A percentile compares a stretch with the other conserved stretches of the same genome.
Evolutionary conservation across 2,329 filamentous ascomycete species (phyloP).

Genomic region (Cladophialophora carrionii): DNA sequence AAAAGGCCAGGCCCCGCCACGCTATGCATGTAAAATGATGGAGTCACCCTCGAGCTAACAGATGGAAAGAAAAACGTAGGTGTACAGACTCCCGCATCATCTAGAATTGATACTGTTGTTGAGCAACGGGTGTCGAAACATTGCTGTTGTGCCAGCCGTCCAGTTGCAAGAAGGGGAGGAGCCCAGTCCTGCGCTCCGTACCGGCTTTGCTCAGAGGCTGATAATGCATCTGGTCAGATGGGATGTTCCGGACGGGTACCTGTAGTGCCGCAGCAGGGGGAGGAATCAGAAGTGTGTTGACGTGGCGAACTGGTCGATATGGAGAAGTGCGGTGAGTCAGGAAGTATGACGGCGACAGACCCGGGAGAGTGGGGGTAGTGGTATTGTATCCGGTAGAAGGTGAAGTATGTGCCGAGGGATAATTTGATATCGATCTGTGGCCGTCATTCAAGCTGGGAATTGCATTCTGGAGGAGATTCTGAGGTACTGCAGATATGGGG

Average conservation of each 20-base stretch:
- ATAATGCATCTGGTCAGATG: constrained; percentile 78
- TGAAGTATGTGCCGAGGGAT: constrained; percentile 62
- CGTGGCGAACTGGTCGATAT: constrained; percentile 85
- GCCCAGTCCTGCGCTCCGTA: constrained; percentile 67
- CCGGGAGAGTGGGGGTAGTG: constrained; percentile 62
- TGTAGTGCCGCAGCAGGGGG: constrained; percentile 79
- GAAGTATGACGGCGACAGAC: constrained; percentile 84
- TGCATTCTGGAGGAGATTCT: constrained; percentile 42
- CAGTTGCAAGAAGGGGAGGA: constrained; percentile 62
- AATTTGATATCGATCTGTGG: constrained; percentile 12
- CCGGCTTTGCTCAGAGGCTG: constrained; percentile 73
- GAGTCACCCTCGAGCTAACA: not conserved
- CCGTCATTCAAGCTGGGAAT: constrained; percentile 33
- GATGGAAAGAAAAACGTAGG: not conserved
- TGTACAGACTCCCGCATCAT: not conserved
- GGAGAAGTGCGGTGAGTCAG: constrained; percentile 87
- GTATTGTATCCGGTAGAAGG: constrained; percentile 69
- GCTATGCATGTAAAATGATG: constrained; percentile 30
- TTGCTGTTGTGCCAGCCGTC: constrained; percentile 48
- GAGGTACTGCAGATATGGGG: constrained; percentile 44
- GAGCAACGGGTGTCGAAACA: constrained; percentile 33
- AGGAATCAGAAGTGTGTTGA: constrained; percentile 88
- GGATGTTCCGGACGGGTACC: constrained; percentile 66
- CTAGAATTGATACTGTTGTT: constrained; percentile 34
- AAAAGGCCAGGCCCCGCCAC: constrained; percentile 16